Percentiles rank a stretch among this genome's conserved stretches.
Conservation (phyloP, 441 rosid genomes). For the Lepidium campestre region DNA sequence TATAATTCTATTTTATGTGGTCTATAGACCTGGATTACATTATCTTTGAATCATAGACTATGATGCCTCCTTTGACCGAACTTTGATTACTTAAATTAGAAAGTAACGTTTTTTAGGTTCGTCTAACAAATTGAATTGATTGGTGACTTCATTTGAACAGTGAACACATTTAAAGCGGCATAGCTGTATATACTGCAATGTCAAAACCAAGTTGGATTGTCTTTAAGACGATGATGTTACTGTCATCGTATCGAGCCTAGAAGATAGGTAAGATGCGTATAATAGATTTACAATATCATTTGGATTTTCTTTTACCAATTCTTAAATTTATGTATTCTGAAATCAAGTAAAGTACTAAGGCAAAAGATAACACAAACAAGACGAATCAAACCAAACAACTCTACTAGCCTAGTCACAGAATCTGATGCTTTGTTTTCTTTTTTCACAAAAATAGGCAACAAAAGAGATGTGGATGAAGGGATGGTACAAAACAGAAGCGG, state of each 20-base stretch:
- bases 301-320: neutral
- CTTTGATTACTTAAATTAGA: conserved; percentile 19
- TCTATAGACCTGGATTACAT: conserved; percentile 11
- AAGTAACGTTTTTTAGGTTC: conserved; percentile 22
- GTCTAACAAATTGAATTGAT: too few relatives aligned
- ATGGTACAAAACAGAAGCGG: conserved; percentile 21
- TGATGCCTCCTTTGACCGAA: conserved; percentile 23
- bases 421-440: conserved; percentile 11
- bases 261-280: conserved; percentile 3
- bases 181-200: too few relatives aligned
- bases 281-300: neutral
- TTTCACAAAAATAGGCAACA: conserved; percentile 9
- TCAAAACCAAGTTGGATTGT: too few relatives aligned
- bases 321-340: neutral
- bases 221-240: neutral
- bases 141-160: too few relatives aligned
- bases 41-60: neutral
- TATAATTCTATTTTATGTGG: neutral
- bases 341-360: conserved; percentile 1
- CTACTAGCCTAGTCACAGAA: conserved; percentile 14
- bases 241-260: neutral
- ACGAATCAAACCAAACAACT: conserved; percentile 10
- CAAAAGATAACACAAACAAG: conserved; percentile 2
- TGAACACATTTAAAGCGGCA: too few relatives aligned
- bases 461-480: conserved; percentile 16